phyloP scores from a whole-genome alignment of 208 protist species.

The Zelonia costaricensis region DNA sequence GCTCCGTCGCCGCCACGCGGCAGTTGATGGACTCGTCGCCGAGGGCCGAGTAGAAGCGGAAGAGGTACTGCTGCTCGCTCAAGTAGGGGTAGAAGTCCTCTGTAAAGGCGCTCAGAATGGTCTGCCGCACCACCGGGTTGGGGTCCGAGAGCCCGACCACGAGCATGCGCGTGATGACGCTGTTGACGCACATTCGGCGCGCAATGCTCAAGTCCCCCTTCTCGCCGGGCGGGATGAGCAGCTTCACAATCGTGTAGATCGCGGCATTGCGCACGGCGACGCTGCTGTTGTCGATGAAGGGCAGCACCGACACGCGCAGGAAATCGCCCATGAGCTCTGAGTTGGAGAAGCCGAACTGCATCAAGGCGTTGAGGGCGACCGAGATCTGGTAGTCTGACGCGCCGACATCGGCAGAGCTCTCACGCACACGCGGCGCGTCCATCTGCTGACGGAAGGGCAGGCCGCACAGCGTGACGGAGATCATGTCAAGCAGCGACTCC shows the following conservation, averaged over 20 bases:
- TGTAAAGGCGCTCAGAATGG: slow-evolving; percentile 75
- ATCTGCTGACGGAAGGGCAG: slow-evolving; percentile 80
- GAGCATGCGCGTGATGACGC: slow-evolving; percentile 82
- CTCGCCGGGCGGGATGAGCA: slow-evolving; percentile 75
- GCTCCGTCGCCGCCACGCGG: slow-evolving; percentile 70
- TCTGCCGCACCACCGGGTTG: slow-evolving; percentile 62
- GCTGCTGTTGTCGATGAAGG: slow-evolving; percentile 80
- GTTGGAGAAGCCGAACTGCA: slow-evolving; percentile 89
- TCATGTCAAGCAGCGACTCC: slow-evolving; percentile 85
- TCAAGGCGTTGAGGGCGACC: slow-evolving; percentile 81
- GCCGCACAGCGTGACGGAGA: slow-evolving; percentile 87
- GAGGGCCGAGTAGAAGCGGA: slow-evolving; percentile 71
- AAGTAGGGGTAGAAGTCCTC: slow-evolving; percentile 86
- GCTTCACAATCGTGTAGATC: slow-evolving; percentile 78
- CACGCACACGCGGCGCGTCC: slow-evolving; percentile 20
- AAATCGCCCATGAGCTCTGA: slow-evolving; percentile 91
- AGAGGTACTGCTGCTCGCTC: slow-evolving; percentile 82
- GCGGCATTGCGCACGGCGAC: slow-evolving; percentile 72
- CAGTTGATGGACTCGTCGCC: slow-evolving; percentile 84
- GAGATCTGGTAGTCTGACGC: slow-evolving; percentile 69
- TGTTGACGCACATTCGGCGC: slow-evolving; percentile 86
- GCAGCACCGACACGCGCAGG: slow-evolving; percentile 83
- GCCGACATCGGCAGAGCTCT: slow-evolving; percentile 23
- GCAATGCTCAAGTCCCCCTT: slow-evolving; percentile 74
- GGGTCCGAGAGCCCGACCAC: slow-evolving; percentile 75